Evolutionary conservation across 768 basidiomycete species (phyloP).

Genomic region (Gloeophyllum trabeum): DNA sequence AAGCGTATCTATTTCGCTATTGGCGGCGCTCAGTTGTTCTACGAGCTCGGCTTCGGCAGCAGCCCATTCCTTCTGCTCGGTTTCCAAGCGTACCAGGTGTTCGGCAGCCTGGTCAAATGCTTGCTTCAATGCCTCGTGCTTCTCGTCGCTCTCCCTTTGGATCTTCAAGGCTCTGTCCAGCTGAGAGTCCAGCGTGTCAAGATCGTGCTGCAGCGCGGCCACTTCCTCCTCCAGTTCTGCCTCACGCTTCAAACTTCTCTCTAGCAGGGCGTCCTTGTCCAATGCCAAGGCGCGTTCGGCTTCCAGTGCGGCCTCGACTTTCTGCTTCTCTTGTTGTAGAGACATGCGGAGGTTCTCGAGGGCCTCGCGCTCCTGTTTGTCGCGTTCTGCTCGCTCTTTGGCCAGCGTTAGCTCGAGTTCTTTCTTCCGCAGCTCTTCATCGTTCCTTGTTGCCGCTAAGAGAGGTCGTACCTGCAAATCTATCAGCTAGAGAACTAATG

Average conservation of each 20-base stretch:
- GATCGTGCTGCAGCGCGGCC: slow-evolving; percentile 64
- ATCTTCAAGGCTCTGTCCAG: slow-evolving; percentile 68
- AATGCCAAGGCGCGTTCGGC: slow-evolving; percentile 69
- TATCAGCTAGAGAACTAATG: not conserved
- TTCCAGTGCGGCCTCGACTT: slow-evolving; percentile 71
- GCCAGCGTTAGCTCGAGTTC: slow-evolving; percentile 72
- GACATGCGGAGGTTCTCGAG: slow-evolving; percentile 74
- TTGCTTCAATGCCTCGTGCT: slow-evolving; percentile 54
- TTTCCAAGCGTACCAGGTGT: slow-evolving; percentile 74
- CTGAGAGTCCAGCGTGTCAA: slow-evolving; percentile 79
- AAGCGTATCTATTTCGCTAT: slow-evolving; percentile 47
- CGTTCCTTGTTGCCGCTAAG: slow-evolving; percentile 83
- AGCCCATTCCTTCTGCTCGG: slow-evolving; percentile 59
- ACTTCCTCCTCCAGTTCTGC: slow-evolving; percentile 81
- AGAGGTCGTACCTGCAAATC: slow-evolving; percentile 69
- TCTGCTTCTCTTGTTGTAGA: slow-evolving; percentile 75
- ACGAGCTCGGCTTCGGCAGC: slow-evolving; percentile 52
- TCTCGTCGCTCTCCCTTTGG: slow-evolving; percentile 74
- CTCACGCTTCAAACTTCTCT: slow-evolving; percentile 80
- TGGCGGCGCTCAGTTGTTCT: slow-evolving; percentile 43
- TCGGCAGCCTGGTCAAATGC: slow-evolving; percentile 82
- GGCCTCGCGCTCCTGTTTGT: slow-evolving; percentile 69
- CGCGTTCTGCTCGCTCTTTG: slow-evolving; percentile 80
- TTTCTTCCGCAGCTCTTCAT: slow-evolving; percentile 85
- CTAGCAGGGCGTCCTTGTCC: slow-evolving; percentile 77